Conservation (phyloP, 2,329 filamentous ascomycete species). For the Venturia nashicola region DNA sequence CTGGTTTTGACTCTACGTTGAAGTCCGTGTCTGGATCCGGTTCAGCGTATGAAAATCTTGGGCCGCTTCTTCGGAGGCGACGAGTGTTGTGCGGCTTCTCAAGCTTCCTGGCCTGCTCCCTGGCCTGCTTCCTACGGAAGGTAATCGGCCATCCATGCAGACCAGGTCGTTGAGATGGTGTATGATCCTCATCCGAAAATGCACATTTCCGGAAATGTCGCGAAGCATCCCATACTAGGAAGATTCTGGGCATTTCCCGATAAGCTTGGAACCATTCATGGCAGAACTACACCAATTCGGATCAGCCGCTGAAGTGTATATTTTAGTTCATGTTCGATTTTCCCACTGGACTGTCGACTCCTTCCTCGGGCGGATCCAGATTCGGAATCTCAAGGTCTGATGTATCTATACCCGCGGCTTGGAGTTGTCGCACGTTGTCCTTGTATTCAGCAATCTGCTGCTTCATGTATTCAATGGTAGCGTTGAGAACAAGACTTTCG, state of each 20-base stretch:
- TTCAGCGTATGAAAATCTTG: too few relatives aligned
- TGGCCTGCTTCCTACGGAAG: background rate
- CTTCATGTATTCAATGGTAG: slow-evolving; percentile 31
- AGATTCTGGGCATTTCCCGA: background rate
- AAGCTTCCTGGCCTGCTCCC: background rate
- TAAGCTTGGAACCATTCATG: background rate
- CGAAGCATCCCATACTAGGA: background rate
- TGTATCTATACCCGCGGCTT: slow-evolving; percentile 7
- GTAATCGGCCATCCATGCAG: background rate
- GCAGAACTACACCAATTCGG: background rate
- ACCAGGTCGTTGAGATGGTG: background rate
- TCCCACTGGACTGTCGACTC: background rate
- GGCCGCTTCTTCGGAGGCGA: too few relatives aligned
- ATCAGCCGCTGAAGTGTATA: background rate
- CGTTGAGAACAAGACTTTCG: slow-evolving; percentile 68
- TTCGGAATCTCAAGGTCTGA: slow-evolving; percentile 8
- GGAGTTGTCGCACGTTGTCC: slow-evolving; percentile 9
- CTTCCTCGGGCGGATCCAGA: slow-evolving; percentile 7
- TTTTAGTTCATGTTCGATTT: background rate
- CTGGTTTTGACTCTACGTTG: background rate
- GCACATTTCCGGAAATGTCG: background rate
- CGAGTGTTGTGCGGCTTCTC: background rate
- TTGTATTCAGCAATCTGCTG: slow-evolving; percentile 27
- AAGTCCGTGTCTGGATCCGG: background rate
- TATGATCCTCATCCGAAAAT: background rate